A percentile compares a stretch with the other conserved stretches of the same genome.
These are phyloP conservation scores for Clohesyomyces aquaticus DNA, from an alignment of 495 filamentous ascomycete species.

Conservation along the genomic window DNA sequence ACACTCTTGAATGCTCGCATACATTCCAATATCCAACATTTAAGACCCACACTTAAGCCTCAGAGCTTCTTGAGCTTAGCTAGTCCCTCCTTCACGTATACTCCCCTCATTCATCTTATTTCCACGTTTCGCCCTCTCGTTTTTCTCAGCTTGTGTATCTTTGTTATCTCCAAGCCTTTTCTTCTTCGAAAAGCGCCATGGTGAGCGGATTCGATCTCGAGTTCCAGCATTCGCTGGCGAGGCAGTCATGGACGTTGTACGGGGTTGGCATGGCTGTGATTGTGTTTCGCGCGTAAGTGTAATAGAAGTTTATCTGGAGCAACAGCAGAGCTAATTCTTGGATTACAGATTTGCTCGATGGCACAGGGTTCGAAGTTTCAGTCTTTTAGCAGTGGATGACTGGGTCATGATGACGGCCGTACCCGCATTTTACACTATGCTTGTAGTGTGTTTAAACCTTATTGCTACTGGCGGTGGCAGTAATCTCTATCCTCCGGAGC, in stretches of 20 bases:
- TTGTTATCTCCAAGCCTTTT: not conserved
- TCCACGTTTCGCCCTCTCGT: not conserved
- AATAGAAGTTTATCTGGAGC: too few relatives aligned
- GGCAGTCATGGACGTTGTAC: conserved; percentile 37
- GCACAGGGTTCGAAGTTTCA: conserved; percentile 46
- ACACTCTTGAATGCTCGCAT: not conserved
- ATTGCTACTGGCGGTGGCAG: conserved; percentile 59
- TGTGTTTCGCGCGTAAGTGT: conserved; percentile 29
- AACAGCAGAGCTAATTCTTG: not conserved
- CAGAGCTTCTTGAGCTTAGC: too few relatives aligned
- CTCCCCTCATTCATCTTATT: too few relatives aligned
- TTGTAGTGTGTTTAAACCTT: conserved; percentile 57
- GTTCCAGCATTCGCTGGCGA: conserved; percentile 34
- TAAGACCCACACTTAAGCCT: too few relatives aligned
- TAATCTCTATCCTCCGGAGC: conserved; percentile 56
- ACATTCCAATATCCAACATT: too few relatives aligned
- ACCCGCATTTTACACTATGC: conserved; percentile 52
- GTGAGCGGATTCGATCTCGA: conserved; percentile 29
- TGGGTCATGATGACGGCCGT: conserved; percentile 56
- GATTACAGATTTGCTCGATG: conserved; percentile 54
- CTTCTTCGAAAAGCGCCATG: conserved; percentile 8
- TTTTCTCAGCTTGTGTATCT: not conserved
- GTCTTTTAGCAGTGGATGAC: conserved; percentile 56
- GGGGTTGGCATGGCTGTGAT: conserved; percentile 36
- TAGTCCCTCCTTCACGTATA: not conserved